Percentiles rank a stretch among this genome's conserved stretches.
Conservation (phyloP, 371 early-diverging fungal species). For the Actinomortierella wolfii region DNA sequence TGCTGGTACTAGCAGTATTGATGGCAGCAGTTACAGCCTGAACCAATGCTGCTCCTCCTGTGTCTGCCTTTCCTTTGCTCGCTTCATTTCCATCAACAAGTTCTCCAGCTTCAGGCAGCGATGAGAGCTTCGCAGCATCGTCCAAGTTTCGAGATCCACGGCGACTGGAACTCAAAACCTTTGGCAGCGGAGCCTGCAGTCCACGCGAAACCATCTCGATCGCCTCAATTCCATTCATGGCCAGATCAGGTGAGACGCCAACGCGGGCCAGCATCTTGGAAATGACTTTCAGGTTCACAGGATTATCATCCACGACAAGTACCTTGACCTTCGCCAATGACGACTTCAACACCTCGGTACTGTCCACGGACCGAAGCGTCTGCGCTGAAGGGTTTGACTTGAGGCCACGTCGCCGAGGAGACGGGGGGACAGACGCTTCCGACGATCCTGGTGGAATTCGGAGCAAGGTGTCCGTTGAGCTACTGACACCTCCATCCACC, state of each 20-base stretch:
- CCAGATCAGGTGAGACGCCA: slow-evolving; percentile 34
- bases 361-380: background rate
- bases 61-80: background rate
- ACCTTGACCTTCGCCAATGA: slow-evolving; percentile 37
- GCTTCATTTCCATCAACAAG: too few relatives aligned
- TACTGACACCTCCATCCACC: slow-evolving; percentile 7
- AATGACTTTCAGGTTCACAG: slow-evolving; percentile 56
- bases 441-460: background rate
- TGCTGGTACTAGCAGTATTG: background rate
- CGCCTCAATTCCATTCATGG: slow-evolving; percentile 53
- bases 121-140: too few relatives aligned
- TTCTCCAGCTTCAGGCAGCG: too few relatives aligned
- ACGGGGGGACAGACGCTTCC: background rate
- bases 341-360: slow-evolving; percentile 14
- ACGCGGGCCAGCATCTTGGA: slow-evolving; percentile 48
- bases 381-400: background rate
- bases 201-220: slow-evolving; percentile 30
- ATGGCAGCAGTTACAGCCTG: background rate
- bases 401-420: too few relatives aligned
- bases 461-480: background rate
- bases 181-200: too few relatives aligned
- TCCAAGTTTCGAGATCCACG: too few relatives aligned
- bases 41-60: background rate
- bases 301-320: slow-evolving; percentile 60
- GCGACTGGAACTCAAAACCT: too few relatives aligned